phyloP scores from a whole-genome alignment of 2,329 filamentous ascomycete genomes.

The Plenodomus tracheiphilus region DNA sequence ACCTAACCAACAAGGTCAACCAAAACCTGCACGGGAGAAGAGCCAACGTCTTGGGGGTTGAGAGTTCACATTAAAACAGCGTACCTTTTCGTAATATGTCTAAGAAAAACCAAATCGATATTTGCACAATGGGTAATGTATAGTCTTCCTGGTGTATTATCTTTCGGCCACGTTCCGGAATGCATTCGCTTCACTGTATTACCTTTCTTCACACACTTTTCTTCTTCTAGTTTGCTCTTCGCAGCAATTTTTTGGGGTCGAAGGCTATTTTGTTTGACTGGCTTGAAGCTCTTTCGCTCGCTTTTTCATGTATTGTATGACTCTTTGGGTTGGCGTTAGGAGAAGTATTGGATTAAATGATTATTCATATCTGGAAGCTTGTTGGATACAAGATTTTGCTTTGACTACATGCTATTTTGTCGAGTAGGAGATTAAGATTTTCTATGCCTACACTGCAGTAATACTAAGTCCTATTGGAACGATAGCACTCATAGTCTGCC shows the following conservation, averaged over 20 bases:
- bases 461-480: too few relatives aligned
- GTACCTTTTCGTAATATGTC: constrained; percentile 3
- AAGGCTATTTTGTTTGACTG: not conserved
- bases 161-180: constrained; percentile 8
- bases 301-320: constrained; percentile 33
- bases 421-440: too few relatives aligned
- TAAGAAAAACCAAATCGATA: constrained; percentile 17
- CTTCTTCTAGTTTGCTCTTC: constrained; percentile 6
- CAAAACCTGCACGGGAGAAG: constrained; percentile 51
- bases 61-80: constrained; percentile 43
- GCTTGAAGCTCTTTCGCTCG: constrained; percentile 7
- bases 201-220: constrained; percentile 15
- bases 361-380: too few relatives aligned
- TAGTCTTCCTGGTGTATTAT: constrained; percentile 30
- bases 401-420: too few relatives aligned
- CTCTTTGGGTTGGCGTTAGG: constrained; percentile 20
- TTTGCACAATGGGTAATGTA: constrained; percentile 37
- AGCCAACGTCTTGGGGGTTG: constrained; percentile 51
- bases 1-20: constrained; percentile 50
- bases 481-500: too few relatives aligned
- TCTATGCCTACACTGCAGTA: too few relatives aligned
- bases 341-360: constrained; percentile 23
- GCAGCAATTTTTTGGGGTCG: constrained; percentile 11
- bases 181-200: constrained; percentile 30
- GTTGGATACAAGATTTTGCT: too few relatives aligned